These are phyloP conservation scores for Aureobasidium pullulans DNA, from an alignment of 2,329 filamentous ascomycete genomes.

Conservation along the genomic window DNA sequence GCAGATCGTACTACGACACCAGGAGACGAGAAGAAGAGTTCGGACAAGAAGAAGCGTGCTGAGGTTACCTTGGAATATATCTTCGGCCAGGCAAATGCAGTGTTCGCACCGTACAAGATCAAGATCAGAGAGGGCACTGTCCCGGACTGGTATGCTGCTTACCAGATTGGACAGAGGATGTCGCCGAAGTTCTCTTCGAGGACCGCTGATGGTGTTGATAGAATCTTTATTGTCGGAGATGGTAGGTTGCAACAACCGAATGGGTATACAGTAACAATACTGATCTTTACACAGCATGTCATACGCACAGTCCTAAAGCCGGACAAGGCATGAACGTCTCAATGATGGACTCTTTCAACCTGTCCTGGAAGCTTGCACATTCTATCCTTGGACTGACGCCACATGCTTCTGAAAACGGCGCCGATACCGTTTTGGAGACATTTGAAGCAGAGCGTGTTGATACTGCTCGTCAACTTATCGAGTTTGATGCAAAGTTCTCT, in stretches of 20 bases:
- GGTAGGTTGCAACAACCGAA: constrained; percentile 27
- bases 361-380: constrained; percentile 50
- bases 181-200: constrained; percentile 25
- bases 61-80: constrained; percentile 56
- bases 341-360: constrained; percentile 59
- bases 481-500: constrained; percentile 43
- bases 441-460: constrained; percentile 48
- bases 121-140: background rate
- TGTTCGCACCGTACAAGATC: constrained; percentile 7
- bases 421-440: constrained; percentile 38
- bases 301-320: constrained; percentile 53
- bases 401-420: constrained; percentile 12
- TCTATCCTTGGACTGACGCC: constrained; percentile 14
- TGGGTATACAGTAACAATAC: constrained; percentile 21
- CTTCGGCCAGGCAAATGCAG: constrained; percentile 47
- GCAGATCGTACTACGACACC: constrained; percentile 51
- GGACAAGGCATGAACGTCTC: constrained; percentile 67
- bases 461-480: constrained; percentile 60
- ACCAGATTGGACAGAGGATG: constrained; percentile 44
- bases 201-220: constrained; percentile 9
- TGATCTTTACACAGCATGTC: constrained; percentile 16
- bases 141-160: constrained; percentile 36
- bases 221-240: constrained; percentile 5
- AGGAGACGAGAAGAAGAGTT: constrained; percentile 44
- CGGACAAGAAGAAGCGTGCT: constrained; percentile 42